Evolutionary conservation across 345 rosid genomes (phyloP), one percentile per base, ranked within the genome.

Genomic region (Diplotaxis tenuifolia): DNA sequence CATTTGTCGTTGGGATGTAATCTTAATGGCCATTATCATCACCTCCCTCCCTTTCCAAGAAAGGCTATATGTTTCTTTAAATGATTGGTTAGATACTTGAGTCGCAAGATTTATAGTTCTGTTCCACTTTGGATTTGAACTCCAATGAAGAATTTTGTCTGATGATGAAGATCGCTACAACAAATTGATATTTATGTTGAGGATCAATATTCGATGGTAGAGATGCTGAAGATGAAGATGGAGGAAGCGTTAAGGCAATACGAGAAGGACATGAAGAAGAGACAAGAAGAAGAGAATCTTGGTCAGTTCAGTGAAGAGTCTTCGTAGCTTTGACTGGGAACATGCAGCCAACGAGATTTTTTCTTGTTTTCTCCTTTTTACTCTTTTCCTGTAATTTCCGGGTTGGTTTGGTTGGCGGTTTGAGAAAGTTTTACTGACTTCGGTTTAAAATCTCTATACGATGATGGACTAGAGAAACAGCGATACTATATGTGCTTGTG

Each of bases 191-290:
- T n/a, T n/a, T n/a, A n/a, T n/a, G n/a, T n/a, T n/a, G n/a, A n/a
- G n/a, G n/a, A n/a, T n/a, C n/a, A n/a, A n/a, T n/a, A n/a, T n/a
- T n/a, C n/a, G n/a, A n/a, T n/a, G n/a, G n/a, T n/a, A n/a, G n/a
- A n/a, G n/a, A n/a, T n/a, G n/a, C n/a, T 47, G 63, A 83, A 92
- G 96, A 88, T 83, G 88, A 90, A 75, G 81, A 84, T 86, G 96
- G 87, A 90, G 57, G 89, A 93, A 81, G 79, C 89, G 61, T 78
- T 93, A 83, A 85, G 65, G 74, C 71, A 75, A 54, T 88, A 88
- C 73, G 93, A 92, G 82, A 77, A 19, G 61, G 98, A 90, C 50
- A 67, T 81, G 76, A 79, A 81, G 74, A 77, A 72, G 64, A 65
- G 82, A 76, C 72, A 80, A 36, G 88, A 87, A 38, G 72, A 50